Evolutionary conservation across 2,329 filamentous ascomycete genomes (phyloP), one percentile per base, ranked within the genome.

Genomic region (Paracoccidioides lutzii): DNA sequence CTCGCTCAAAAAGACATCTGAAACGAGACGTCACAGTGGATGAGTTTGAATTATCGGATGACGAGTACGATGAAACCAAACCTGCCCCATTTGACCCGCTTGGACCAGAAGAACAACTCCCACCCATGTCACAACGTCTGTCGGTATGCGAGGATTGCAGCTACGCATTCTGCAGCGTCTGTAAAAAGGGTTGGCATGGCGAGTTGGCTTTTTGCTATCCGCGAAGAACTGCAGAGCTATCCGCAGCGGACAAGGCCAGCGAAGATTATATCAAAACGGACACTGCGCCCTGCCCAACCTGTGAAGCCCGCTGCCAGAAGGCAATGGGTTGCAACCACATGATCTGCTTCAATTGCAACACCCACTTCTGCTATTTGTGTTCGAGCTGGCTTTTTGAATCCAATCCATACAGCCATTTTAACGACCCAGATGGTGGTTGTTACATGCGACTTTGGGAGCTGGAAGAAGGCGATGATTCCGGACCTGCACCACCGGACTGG

Each of bases 261-360:
- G 77, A 93, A 60, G 87, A 93, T 57, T 98, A 95, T 67, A 77
- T 98, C 62, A 77, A 81, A 51, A 73, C 82, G 59, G 84, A 95
- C 72, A 94, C 90, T 0, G 89, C 89, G 9, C 83, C 87, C 1
- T 98, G 93, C 66, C 90, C 93, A 9, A 91, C 89, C 3, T 98
- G 93, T 72, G 82, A 78, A 35, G 84, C 86, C 0, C 88, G 88
- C 0, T 85, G 85, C 28, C 88, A 95, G 68, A 98, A 98, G 76
- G 88, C 86, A 1, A 83, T 88, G 66, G 93, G 93, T 42, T 98
- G 93, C 76, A 96, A 96, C 70, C 90, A 96, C 71, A 97, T 97
- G 90, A 87, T 85, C 52, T 96, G 91, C 72, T 88, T 85, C 69
- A 84, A 88, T 60, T 98, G 93, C 75, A 78, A 85, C 53, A 87